Conservation (phyloP, 1,139 yeast genomes). For the Meyerozyma sp. region DNA sequence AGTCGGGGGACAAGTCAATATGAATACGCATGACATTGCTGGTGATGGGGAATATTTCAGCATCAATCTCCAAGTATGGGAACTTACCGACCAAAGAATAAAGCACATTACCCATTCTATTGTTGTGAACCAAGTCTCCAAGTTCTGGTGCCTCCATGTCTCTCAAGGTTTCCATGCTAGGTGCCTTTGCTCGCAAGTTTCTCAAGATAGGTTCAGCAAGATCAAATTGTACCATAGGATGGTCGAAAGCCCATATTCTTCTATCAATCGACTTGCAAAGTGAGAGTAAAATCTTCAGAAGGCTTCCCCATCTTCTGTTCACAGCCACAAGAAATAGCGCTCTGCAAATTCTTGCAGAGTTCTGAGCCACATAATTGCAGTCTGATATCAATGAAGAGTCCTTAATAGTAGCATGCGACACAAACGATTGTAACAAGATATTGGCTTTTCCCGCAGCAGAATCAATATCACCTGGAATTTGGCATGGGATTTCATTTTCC, state of each 20-base stretch:
- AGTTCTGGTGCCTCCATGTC: slow-evolving; percentile 73
- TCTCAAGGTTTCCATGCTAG: slow-evolving; percentile 65
- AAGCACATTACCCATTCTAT: slow-evolving; percentile 62
- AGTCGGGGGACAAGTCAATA: slow-evolving; percentile 65
- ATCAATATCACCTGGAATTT: slow-evolving; percentile 73
- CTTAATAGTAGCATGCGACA: slow-evolving; percentile 65
- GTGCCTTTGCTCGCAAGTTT: slow-evolving; percentile 58
- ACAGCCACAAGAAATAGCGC: slow-evolving; percentile 84
- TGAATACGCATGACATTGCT: slow-evolving; percentile 80
- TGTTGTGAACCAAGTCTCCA: slow-evolving; percentile 86
- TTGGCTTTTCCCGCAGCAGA: slow-evolving; percentile 85
- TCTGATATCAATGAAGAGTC: slow-evolving; percentile 86
- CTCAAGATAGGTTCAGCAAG: slow-evolving; percentile 63
- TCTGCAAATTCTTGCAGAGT: slow-evolving; percentile 86
- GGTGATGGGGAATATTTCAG: slow-evolving; percentile 90
- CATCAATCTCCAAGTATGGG: slow-evolving; percentile 67
- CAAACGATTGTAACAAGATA: slow-evolving; percentile 78
- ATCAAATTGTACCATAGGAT: slow-evolving; percentile 85
- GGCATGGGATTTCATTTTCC: slow-evolving; percentile 68
- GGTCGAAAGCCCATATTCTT: slow-evolving; percentile 85
- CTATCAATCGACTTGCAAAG: slow-evolving; percentile 84
- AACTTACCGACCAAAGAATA: slow-evolving; percentile 62
- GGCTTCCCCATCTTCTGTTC: slow-evolving; percentile 84
- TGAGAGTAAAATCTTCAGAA: slow-evolving; percentile 67
- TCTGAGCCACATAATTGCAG: slow-evolving; percentile 90